Evolutionary conservation across 345 rosid genomes (phyloP).

Genomic region (Citrus cavaleriei): DNA sequence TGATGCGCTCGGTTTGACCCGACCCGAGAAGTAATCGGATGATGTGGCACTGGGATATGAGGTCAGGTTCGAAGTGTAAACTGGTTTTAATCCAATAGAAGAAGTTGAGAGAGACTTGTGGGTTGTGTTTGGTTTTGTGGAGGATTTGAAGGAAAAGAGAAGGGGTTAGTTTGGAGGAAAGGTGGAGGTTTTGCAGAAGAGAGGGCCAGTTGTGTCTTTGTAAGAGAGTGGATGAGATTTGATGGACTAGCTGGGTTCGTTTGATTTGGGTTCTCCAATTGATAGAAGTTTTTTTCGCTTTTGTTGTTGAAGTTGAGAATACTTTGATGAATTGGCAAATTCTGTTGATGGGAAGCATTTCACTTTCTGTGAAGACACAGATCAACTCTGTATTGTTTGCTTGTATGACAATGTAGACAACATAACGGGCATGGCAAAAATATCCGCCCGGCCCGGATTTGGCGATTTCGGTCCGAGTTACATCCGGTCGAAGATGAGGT

Average conservation of each 20-base stretch:
- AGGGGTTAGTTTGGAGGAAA: constrained; percentile 41
- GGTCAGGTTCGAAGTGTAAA: constrained; percentile 53
- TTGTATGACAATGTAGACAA: too few species aligned
- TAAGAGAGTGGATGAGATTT: constrained; percentile 54
- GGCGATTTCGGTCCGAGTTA: too few species aligned
- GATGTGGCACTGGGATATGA: constrained; percentile 43
- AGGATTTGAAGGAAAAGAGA: constrained; percentile 52
- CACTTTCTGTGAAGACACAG: not conserved
- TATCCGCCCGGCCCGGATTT: too few species aligned
- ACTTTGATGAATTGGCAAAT: constrained; percentile 16
- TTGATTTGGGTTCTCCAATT: constrained; percentile 51
- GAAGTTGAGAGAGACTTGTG: constrained; percentile 48
- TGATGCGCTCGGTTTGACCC: constrained; percentile 29
- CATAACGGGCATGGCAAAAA: not conserved
- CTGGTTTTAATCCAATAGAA: constrained; percentile 48
- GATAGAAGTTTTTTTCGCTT: constrained; percentile 13
- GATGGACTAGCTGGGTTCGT: constrained; percentile 35
- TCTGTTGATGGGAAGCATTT: constrained; percentile 20
- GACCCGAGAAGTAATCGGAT: constrained; percentile 30
- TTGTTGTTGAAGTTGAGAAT: constrained; percentile 32
- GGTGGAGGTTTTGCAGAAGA: constrained; percentile 41
- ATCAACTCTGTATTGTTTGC: not conserved
- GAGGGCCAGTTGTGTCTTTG: constrained; percentile 49
- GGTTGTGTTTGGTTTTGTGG: constrained; percentile 37
- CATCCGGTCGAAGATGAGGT: too few species aligned